Conservation (phyloP, 768 basidiomycete species). For the Pleurotus pulmonarius region DNA sequence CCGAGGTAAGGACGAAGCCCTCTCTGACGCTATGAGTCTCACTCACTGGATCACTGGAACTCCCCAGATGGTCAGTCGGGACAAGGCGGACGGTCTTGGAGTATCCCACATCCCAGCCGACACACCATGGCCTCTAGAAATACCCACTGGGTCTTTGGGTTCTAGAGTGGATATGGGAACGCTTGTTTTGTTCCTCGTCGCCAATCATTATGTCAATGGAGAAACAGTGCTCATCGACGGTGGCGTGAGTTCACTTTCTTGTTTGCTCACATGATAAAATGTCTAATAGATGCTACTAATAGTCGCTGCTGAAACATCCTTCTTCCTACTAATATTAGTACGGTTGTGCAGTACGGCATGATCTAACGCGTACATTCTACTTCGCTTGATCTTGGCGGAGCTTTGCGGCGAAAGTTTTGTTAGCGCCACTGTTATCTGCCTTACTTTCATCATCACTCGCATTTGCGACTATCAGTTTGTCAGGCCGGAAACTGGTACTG, state of each 20-base stretch:
- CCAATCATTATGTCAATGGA: constrained; percentile 45
- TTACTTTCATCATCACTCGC: too few relatives aligned
- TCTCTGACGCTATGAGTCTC: background rate
- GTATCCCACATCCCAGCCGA: constrained; percentile 16
- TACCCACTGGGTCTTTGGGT: constrained; percentile 29
- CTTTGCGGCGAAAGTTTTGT: too few relatives aligned
- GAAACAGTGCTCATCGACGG: constrained; percentile 48
- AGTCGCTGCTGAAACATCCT: constrained; percentile 4
- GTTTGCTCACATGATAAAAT: background rate
- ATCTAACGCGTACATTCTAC: too few relatives aligned
- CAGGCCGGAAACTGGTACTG: too few relatives aligned
- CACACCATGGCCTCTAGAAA: constrained; percentile 22
- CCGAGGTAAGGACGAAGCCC: constrained; percentile 13
- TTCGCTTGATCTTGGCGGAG: too few relatives aligned
- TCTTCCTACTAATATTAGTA: background rate
- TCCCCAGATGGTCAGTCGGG: constrained; percentile 25
- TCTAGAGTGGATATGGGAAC: constrained; percentile 38
- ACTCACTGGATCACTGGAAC: background rate
- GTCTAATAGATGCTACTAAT: too few relatives aligned
- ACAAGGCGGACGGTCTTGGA: constrained; percentile 20
- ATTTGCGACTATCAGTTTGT: too few relatives aligned
- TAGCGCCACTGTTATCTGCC: too few relatives aligned
- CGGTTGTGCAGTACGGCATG: too few relatives aligned
- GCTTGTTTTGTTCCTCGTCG: constrained; percentile 38
- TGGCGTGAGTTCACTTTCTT: constrained; percentile 33